These are phyloP conservation scores for Cyberlindnera saturnus DNA, from an alignment of 805 yeast species.

Conservation along the genomic window DNA sequence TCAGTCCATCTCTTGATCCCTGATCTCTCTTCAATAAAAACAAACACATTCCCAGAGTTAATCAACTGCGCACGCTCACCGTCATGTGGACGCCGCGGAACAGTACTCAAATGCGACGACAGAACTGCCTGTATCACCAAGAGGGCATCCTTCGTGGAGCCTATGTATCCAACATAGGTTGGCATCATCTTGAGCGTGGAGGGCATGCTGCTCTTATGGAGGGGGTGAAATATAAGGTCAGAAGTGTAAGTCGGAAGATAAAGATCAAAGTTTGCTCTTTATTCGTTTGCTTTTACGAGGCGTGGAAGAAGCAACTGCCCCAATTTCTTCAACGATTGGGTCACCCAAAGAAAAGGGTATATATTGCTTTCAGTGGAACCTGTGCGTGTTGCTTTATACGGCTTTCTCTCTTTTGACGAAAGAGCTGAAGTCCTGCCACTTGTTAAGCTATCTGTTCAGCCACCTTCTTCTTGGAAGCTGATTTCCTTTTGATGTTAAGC, in stretches of 20 bases:
- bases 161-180: conserved; percentile 49
- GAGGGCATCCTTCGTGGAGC: conserved; percentile 78
- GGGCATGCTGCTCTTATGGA: conserved; percentile 2
- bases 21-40: conserved; percentile 74
- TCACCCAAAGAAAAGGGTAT: no score
- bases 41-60: conserved; percentile 73
- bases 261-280: background rate
- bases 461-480: no score
- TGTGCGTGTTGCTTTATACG: no score
- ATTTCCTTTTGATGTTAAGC: no score
- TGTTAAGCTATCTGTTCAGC: no score
- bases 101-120: conserved; percentile 50
- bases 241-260: no score
- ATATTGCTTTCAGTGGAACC: no score
- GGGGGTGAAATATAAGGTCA: no score
- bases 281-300: background rate
- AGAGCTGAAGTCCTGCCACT: no score
- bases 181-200: conserved; percentile 13
- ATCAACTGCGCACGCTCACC: conserved; percentile 63
- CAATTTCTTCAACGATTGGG: no score
- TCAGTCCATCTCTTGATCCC: conserved; percentile 96
- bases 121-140: conserved; percentile 75
- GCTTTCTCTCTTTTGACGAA: no score
- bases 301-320: no score
- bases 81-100: conserved; percentile 78